A percentile compares a stretch with the other conserved stretches of the same genome.
Conservation (phyloP, 2,329 filamentous ascomycete species). For the Arthrinium phaeospermum region DNA sequence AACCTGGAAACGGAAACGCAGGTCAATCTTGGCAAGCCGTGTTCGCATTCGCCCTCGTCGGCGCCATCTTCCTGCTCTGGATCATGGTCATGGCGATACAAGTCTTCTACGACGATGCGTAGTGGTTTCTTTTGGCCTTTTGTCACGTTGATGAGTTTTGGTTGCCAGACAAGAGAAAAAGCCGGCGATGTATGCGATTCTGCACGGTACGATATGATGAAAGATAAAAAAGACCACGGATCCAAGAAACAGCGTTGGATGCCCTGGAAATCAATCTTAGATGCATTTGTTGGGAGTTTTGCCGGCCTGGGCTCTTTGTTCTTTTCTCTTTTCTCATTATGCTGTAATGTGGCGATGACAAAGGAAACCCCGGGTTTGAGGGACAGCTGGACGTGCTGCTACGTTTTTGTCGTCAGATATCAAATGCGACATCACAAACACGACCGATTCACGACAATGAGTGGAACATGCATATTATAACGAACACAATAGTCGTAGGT, state of each 20-base stretch:
- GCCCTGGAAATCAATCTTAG: neutral
- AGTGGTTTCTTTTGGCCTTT: neutral
- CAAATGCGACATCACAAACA: neutral
- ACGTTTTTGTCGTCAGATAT: neutral
- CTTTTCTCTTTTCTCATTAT: no score
- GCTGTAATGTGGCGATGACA: no score
- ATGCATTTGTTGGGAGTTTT: constrained; percentile 2
- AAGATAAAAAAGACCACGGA: neutral
- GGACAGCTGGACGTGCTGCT: neutral
- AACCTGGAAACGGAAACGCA: constrained; percentile 31
- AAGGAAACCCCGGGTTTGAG: neutral
- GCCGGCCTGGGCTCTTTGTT: neutral
- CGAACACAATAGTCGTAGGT: neutral
- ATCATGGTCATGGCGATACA: constrained; percentile 72
- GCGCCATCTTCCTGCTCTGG: constrained; percentile 67
- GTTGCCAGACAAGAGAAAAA: neutral
- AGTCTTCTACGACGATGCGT: constrained; percentile 54
- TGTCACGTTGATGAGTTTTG: neutral
- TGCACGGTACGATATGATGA: neutral
- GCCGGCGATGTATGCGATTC: neutral
- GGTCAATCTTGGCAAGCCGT: constrained; percentile 69
- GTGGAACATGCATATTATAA: neutral
- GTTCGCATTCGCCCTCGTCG: constrained; percentile 67
- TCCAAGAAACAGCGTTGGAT: neutral
- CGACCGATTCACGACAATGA: neutral